phyloP scores from a whole-genome alignment of 164 flowering plant species.

The Sextonia rubra region DNA sequence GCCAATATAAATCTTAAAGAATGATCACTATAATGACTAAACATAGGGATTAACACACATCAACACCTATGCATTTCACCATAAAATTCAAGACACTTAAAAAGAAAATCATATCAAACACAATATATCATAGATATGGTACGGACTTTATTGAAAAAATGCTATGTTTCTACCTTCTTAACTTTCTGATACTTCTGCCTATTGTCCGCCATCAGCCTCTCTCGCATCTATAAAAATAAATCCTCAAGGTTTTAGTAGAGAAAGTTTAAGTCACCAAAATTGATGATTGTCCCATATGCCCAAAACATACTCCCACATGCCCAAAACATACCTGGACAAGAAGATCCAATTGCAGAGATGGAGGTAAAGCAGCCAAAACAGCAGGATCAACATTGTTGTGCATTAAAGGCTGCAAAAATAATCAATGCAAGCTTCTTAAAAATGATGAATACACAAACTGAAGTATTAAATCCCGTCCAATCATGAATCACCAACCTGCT shows the following conservation, averaged over 20 bases:
- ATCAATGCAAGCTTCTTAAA: background rate
- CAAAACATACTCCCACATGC: constrained; percentile 24
- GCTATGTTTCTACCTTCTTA: constrained; percentile 58
- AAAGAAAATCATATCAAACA: background rate
- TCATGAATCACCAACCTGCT: background rate
- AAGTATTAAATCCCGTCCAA: background rate
- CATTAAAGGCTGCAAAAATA: constrained; percentile 58
- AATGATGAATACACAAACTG: background rate
- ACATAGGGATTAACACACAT: too few species aligned
- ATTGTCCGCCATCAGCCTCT: constrained; percentile 93
- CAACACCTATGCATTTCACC: background rate
- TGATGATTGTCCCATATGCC: background rate
- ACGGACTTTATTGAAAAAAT: background rate
- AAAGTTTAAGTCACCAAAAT: background rate
- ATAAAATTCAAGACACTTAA: background rate
- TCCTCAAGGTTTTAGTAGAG: background rate
- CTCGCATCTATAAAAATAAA: constrained; percentile 66
- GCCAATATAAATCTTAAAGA: background rate
- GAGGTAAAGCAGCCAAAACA: constrained; percentile 88
- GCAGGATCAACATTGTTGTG: constrained; percentile 74
- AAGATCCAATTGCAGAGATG: constrained; percentile 96
- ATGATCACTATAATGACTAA: background rate
- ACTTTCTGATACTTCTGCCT: constrained; percentile 92
- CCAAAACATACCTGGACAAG: constrained; percentile 66
- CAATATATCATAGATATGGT: background rate